Base-by-base conservation (phyloP, 2,329 filamentous ascomycete genomes). In the Cordyceps pruinosa region DNA sequence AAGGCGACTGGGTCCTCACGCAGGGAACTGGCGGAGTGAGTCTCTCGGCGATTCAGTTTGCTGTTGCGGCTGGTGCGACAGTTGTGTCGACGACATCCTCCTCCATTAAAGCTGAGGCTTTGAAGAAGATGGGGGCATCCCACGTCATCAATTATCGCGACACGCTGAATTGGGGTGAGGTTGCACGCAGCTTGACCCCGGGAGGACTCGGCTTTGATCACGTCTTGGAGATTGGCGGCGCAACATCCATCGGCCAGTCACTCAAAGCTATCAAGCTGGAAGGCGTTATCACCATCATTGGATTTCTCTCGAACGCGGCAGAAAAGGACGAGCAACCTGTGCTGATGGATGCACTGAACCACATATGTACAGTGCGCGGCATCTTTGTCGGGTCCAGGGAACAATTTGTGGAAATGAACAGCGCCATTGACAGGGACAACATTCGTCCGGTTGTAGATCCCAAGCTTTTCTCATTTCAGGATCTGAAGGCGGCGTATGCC, bases 21-120 rank as follows among this genome's bases (percentile, higher is more conserved):
- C 84, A 88, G 69, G 86, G 86, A n/a, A 88, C 85, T 0, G 86
- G 86, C 17, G 85, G 86, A 57, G 86, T 89, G 8, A 82, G 78
- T 60, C 76, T 88, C 60, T 87, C 87, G 58, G 85, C 79, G 3
- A 68, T 88, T 15, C 85, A 79, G 70, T 77, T 80, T 60, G 77
- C 77, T 56, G 77, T 76, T 63, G 75, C 75, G 2, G 75, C 74
- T 3, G 76, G 77, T 42, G 77, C 76, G 6, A 73, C 60, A 6
- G 76, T 79, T 58, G 75, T 80, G 51, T 75, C 76, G 28, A 79
- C 77, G 3, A 80, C 77, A 0, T 72, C 70, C 23, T 75, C 74
- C 7, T 65, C 65, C 26, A 72, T 70, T 17, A 80, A 79, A 68
- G 73, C 66, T 25, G 68, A 70, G 61, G 61, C 65, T 12, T 68